Conservation (phyloP, 257 asterid species). For the Agastache rugosa region DNA sequence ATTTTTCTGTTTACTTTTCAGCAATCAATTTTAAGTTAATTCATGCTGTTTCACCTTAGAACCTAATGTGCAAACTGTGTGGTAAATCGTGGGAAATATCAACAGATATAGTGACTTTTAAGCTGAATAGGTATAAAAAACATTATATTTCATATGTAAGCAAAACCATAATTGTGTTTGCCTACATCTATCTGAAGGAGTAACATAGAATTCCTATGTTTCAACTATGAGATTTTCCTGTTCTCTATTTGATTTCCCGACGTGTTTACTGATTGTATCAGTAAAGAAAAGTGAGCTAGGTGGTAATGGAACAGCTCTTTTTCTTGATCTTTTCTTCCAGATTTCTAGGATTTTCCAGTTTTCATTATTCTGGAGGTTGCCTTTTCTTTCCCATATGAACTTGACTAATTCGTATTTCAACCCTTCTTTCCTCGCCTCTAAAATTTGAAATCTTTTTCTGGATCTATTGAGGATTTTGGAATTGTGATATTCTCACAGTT, state of each 20-base stretch:
- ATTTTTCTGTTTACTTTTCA: neutral
- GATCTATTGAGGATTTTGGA: neutral
- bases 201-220: neutral
- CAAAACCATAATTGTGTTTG: neutral
- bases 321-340: neutral
- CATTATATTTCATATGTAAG: neutral
- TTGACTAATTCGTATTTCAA: neutral
- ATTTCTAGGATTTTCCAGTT: slow-evolving; percentile 8
- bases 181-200: neutral
- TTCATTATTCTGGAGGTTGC: slow-evolving; percentile 14
- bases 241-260: neutral
- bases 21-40: neutral
- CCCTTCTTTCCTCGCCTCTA: slow-evolving; percentile 5
- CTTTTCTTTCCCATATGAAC: neutral
- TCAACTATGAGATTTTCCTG: neutral
- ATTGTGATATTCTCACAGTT: neutral
- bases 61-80: neutral
- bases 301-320: neutral
- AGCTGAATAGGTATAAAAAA: neutral
- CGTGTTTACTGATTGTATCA: slow-evolving; percentile 2
- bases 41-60: neutral
- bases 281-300: neutral
- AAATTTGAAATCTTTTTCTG: neutral
- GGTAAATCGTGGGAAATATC: neutral
- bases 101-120: neutral